Evolutionary conservation across 148 eudicot species (phyloP).

Genomic region (Rheum nobile): DNA sequence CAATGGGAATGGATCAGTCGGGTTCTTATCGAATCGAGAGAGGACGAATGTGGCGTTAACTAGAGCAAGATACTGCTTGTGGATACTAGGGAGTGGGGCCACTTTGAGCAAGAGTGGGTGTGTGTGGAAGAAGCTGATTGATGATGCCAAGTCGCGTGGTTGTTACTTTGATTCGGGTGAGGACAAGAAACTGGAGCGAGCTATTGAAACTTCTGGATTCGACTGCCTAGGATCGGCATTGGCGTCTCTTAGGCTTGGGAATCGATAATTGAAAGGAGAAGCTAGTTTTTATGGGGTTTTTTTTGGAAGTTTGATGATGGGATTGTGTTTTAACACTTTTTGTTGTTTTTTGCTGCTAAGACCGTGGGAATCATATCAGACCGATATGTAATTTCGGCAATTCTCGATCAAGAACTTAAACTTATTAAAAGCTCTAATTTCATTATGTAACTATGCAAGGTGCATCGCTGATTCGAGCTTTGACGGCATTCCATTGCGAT

Average conservation of each 20-base stretch:
- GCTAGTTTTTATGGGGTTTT: background rate
- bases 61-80: slow-evolving; percentile 12
- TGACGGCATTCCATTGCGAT: too few relatives aligned
- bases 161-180: background rate
- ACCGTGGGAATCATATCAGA: background rate
- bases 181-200: background rate
- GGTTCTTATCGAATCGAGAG: background rate
- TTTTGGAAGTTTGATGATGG: background rate
- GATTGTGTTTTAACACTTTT: too few relatives aligned
- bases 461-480: too few relatives aligned
- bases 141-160: background rate
- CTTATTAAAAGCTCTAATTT: too few relatives aligned
- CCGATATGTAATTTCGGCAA: too few relatives aligned
- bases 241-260: background rate
- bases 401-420: too few relatives aligned
- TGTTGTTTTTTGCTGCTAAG: background rate
- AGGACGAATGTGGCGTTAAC: slow-evolving; percentile 12
- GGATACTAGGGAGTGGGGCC: background rate
- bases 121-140: background rate
- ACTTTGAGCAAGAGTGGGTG: background rate
- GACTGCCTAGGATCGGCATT: background rate
- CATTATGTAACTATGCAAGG: too few relatives aligned
- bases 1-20: background rate
- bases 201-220: background rate
- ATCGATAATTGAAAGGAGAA: background rate